Evolutionary conservation across 257 asterid genomes (phyloP).

Genomic region (Dorcoceras hygrometricum): DNA sequence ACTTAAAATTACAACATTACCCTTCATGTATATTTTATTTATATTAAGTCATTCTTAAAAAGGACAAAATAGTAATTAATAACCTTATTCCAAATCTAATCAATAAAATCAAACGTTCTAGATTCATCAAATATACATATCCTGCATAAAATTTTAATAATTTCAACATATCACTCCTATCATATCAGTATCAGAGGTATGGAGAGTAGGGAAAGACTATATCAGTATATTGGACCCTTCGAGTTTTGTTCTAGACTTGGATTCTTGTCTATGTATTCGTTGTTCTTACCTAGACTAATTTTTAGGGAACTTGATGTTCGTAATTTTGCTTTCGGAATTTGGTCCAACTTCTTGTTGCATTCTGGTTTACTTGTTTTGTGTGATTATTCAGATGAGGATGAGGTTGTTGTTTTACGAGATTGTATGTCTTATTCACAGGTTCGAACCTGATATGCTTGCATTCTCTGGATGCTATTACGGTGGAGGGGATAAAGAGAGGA

Average conservation of each 20-base stretch:
- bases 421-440: slow-evolving; percentile 50
- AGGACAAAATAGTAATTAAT: no score
- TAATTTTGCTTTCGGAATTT: neutral
- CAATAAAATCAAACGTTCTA: no score
- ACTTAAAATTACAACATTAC: no score
- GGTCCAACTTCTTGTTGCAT: neutral
- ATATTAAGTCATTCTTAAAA: no score
- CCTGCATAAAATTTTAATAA: no score
- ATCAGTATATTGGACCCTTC: slow-evolving; percentile 17
- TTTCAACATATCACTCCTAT: no score
- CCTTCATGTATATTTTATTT: no score
- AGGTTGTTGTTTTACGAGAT: slow-evolving; percentile 14
- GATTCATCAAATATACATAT: no score
- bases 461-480: slow-evolving; percentile 98
- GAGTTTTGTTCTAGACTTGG: slow-evolving; percentile 13
- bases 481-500: slow-evolving; percentile 95
- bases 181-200: slow-evolving; percentile 3
- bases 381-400: neutral
- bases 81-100: no score
- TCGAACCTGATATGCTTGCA: slow-evolving; percentile 99
- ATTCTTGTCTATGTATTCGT: neutral
- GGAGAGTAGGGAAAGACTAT: slow-evolving; percentile 2
- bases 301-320: neutral
- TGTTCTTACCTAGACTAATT: neutral
- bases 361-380: neutral